Evolutionary conservation across 2,329 filamentous ascomycete species (phyloP).

Genomic region (Colletotrichum sp.): DNA sequence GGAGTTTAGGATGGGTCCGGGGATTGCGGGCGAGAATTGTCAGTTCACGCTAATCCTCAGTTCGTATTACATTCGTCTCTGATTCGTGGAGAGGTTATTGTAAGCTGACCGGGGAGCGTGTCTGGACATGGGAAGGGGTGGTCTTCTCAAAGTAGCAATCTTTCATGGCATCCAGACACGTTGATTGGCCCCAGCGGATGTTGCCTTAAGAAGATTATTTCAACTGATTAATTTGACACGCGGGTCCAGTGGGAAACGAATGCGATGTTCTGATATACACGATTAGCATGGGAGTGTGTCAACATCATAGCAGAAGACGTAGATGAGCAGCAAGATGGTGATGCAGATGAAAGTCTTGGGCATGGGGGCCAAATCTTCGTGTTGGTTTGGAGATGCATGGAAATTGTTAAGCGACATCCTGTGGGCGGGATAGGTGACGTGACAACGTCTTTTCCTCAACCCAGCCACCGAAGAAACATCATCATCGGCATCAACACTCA

Average conservation of each 20-base stretch:
- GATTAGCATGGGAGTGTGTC: background rate
- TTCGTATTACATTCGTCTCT: background rate
- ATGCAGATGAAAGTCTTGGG: background rate
- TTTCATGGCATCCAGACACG: background rate
- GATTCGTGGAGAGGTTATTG: background rate
- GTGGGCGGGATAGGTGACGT: background rate
- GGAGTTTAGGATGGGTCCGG: background rate
- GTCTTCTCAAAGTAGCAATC: background rate
- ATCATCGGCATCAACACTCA: background rate
- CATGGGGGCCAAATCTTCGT: background rate
- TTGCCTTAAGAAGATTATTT: background rate
- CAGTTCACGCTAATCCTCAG: background rate
- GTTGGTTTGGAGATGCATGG: background rate
- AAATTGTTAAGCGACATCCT: background rate
- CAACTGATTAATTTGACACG: accelerated
- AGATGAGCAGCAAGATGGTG: background rate
- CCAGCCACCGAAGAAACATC: background rate
- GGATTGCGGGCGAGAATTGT: background rate
- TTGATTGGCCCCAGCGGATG: background rate
- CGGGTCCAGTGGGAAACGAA: accelerated
- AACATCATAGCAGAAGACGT: background rate
- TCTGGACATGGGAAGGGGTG: background rate
- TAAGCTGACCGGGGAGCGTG: background rate
- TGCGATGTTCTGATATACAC: background rate
- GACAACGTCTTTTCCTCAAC: accelerated